Base-by-base conservation (phyloP, 179 eudicot genomes). In the Gypsophila paniculata region DNA sequence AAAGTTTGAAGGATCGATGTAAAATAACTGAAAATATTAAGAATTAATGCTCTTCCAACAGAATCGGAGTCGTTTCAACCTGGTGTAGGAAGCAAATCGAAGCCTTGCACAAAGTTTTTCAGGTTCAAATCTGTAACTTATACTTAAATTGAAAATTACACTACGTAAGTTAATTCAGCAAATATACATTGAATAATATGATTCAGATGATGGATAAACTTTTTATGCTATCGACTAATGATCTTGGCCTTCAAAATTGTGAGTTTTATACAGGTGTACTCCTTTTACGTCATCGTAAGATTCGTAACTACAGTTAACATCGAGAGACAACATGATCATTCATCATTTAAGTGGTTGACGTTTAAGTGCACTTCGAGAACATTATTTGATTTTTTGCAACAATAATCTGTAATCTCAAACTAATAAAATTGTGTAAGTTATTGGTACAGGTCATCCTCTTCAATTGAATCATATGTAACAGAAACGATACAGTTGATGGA, bases 81-180 rank as follows among this genome's bases (percentile, higher is more conserved):
- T 83, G 96, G 91, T 86, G 84, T 87, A 87, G 91, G 96, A 86
- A 85, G 89, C 96, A 89, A 90, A 88, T 82, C 86, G 85, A 90
- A 90, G 96, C 92, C 96, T 69, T 88, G 96, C 96, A 88, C 90
- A 85, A 90, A 87, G 90, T 90, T 87, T 86, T 90, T 88, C 96
- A 90, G 96, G 96, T 90, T 86, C 82, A 84, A 86, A 85, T 90
- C 90, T 84, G 81, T 72, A 75, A 55, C 65, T 83, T 76, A 26
- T 29, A 78, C 79, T 76, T 78, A 84, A 87, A 19, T 22, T 23
- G 15, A 82, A 77, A 78, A 73, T 75, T 78, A 60, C 54, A 57
- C 65, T 65, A 25, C 23, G 44, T 23, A 42, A 17, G 14, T 25
- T 7, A n/a, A 62, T 62, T 61, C 58, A 78, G 72, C 78, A 77